phyloP scores from a whole-genome alignment of 1,284 basidiomycete species.

The Ustilago xerochloae region DNA sequence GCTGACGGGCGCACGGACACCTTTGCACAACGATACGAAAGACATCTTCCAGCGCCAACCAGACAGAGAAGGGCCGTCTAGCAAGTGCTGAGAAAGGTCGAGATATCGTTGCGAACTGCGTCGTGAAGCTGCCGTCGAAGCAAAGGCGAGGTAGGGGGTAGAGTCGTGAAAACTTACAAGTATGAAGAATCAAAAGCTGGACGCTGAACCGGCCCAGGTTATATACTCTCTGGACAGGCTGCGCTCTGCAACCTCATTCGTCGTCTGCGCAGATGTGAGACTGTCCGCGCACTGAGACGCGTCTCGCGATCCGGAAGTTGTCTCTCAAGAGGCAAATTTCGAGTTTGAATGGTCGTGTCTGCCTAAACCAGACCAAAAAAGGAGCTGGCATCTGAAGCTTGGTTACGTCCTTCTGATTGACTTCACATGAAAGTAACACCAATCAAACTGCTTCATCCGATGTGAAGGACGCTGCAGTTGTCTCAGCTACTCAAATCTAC shows the following conservation, averaged over 20 bases:
- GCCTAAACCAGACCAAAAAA: neutral
- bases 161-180: slow-evolving; percentile 36
- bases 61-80: neutral
- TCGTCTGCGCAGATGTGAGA: slow-evolving; percentile 5
- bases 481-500: too few relatives aligned
- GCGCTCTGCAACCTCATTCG: slow-evolving; percentile 4
- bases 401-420: neutral
- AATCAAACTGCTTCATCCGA: neutral
- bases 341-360: slow-evolving; percentile 33
- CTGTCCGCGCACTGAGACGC: neutral
- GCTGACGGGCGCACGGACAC: neutral
- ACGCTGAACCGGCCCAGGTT: neutral
- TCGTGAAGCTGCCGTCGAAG: neutral
- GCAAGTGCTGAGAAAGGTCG: neutral
- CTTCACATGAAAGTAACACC: neutral
- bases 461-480: neutral
- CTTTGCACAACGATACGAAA: neutral
- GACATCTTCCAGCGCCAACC: neutral
- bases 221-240: slow-evolving; percentile 22
- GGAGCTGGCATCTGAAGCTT: neutral
- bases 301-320: neutral
- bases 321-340: slow-evolving; percentile 1
- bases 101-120: neutral
- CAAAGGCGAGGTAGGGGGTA: slow-evolving; percentile 15
- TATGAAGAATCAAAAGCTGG: slow-evolving; percentile 18